Evolutionary conservation across 257 asterid genomes (phyloP).

Genomic region (Solanum dulcamara): DNA sequence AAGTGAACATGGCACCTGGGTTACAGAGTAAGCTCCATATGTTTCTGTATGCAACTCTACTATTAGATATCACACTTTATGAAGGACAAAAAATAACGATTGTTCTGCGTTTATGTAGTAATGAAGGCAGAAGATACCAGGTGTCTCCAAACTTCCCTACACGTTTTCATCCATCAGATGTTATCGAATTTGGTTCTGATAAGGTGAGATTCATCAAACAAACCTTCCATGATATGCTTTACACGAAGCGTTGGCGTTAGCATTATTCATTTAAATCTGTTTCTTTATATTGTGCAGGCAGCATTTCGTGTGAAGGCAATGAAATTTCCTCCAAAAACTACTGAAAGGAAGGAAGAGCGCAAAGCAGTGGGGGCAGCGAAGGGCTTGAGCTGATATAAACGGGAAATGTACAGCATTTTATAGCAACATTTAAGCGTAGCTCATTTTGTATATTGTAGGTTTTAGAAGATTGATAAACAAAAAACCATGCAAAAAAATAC

Average conservation of each 20-base stretch:
- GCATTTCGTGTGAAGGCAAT: slow-evolving; percentile 62
- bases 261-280: background rate
- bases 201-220: slow-evolving; percentile 16
- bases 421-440: slow-evolving; percentile 7
- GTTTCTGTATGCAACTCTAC: background rate
- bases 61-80: too few species aligned
- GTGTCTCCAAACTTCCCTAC: slow-evolving; percentile 56
- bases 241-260: background rate
- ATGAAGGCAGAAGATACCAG: slow-evolving; percentile 52
- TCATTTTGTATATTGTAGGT: slow-evolving; percentile 18
- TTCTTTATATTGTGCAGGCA: slow-evolving; percentile 17
- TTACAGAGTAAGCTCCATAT: slow-evolving; percentile 40
- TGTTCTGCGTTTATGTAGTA: slow-evolving; percentile 27
- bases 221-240: background rate
- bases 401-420: slow-evolving; percentile 33
- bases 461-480: background rate
- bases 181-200: slow-evolving; percentile 75
- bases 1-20: slow-evolving; percentile 82
- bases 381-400: background rate
- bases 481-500: background rate
- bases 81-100: background rate
- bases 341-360: slow-evolving; percentile 8
- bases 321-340: slow-evolving; percentile 37
- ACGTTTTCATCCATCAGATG: slow-evolving; percentile 66
- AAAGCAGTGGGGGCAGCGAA: slow-evolving; percentile 29